Base-by-base conservation (phyloP, 257 asterid genomes). In the Thymus mandschuricus region DNA sequence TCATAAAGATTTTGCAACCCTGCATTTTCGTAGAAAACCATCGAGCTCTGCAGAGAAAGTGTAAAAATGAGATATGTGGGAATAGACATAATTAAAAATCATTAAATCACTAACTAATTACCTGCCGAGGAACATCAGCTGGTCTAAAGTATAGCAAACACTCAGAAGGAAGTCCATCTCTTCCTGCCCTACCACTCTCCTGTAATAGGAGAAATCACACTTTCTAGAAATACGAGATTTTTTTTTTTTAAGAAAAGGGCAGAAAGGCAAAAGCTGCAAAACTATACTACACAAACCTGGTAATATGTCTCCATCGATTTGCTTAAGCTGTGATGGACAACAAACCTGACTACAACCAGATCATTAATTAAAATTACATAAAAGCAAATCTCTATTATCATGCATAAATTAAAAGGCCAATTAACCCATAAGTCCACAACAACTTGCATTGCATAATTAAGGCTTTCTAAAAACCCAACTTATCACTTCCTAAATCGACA, bases 181-280 rank as follows among this genome's bases (percentile, higher is more conserved):
- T 84, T 78, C 99, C 99, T 61, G 99, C 99, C 72, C 99, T 88
- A 60, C 99, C 99, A 86, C 99, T 94, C 83, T 94, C 99, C 99
- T 94, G 84, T 34, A 74, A 77, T 55, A 77, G 43, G 65, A 66
- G 70, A 83, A 57, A 76, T 68, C 76, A 76, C 95, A 83, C 93
- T 94, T 81, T 91, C 99, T 97, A 86, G 82, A 28, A 76, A 80
- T 58, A 75, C 52, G 60, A 64, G 69, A 81, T 55, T 77, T 60
- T 21, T 77, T 60, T 76, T 34, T 35, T 38, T 77, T 60, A 73
- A 78, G 11, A 61, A 8, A 64, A 28, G 72, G 68, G 65, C 73
- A 44, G 60, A 62, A 50, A 72, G 43, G 72, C 62, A 73, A 83
- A 84, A 55, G 21, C 21, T 21, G 21, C 61, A 30, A 69, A 68